Percentiles rank a stretch among this genome's conserved stretches.
phyloP scores from a whole-genome alignment of 2,329 filamentous ascomycete genomes.

The Phialophora tarda region DNA sequence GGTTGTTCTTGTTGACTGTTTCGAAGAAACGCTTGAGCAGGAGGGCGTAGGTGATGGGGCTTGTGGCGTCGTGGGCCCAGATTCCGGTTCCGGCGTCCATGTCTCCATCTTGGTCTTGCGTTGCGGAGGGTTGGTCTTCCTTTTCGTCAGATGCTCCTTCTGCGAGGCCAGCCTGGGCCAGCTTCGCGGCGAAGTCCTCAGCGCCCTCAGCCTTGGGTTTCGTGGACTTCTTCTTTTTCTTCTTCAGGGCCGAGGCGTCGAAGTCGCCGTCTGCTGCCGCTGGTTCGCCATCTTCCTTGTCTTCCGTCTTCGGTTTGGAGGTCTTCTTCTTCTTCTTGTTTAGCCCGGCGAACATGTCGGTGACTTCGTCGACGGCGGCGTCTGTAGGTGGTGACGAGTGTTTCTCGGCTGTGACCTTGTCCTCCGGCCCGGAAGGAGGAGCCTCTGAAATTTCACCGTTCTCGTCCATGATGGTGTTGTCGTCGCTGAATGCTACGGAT shows the following conservation, averaged over 20 bases:
- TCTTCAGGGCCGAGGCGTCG: slow-evolving; percentile 70
- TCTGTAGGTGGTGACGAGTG: slow-evolving; percentile 61
- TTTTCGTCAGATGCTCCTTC: slow-evolving; percentile 62
- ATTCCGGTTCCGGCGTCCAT: slow-evolving; percentile 87
- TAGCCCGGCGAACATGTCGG: slow-evolving; percentile 70
- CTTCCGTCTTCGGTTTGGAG: slow-evolving; percentile 61
- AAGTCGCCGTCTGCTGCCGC: slow-evolving; percentile 66
- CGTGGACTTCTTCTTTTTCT: slow-evolving; percentile 85
- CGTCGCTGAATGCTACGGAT: slow-evolving; percentile 91
- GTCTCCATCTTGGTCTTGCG: slow-evolving; percentile 65
- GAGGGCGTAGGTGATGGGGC: slow-evolving; percentile 80
- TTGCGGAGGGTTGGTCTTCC: slow-evolving; percentile 48
- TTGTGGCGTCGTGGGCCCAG: slow-evolving; percentile 81
- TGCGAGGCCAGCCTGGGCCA: slow-evolving; percentile 43
- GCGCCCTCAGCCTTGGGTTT: slow-evolving; percentile 62
- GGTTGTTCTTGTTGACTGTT: slow-evolving; percentile 93
- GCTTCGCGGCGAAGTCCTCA: slow-evolving; percentile 65
- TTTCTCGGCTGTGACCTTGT: slow-evolving; percentile 80
- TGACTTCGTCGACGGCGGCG: slow-evolving; percentile 68
- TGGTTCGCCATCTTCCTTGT: slow-evolving; percentile 55
- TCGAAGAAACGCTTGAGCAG: slow-evolving; percentile 93
- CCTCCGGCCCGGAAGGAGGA: slow-evolving; percentile 64
- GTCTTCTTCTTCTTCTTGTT: slow-evolving; percentile 76
- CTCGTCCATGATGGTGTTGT: slow-evolving; percentile 82
- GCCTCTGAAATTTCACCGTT: slow-evolving; percentile 84